A percentile compares a stretch with the other conserved stretches of the same genome.
Conservation (phyloP, 2,329 filamentous ascomycete species). For the Sporothrix phasma region DNA sequence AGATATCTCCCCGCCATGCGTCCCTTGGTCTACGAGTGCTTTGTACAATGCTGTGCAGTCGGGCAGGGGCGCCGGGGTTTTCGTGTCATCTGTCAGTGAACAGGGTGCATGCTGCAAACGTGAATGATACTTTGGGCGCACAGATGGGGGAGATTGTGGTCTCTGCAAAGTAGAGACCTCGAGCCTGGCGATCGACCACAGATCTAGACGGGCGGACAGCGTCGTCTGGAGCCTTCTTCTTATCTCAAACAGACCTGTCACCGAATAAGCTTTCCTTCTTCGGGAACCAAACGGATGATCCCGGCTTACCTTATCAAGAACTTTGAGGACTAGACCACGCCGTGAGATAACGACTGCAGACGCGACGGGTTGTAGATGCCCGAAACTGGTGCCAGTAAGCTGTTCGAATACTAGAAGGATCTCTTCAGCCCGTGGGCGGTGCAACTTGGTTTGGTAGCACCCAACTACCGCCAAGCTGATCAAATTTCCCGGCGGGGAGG, state of each 20-base stretch:
- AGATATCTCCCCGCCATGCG: neutral
- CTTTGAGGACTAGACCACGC: neutral
- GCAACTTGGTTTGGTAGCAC: neutral
- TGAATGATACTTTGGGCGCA: neutral
- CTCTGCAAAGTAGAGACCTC: neutral
- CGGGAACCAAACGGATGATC: neutral
- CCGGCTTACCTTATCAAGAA: constrained; percentile 5
- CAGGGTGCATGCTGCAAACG: neutral
- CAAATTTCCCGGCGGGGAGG: neutral
- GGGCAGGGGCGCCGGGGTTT: neutral
- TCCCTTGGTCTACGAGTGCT: neutral
- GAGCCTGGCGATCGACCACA: neutral
- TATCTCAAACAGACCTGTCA: neutral
- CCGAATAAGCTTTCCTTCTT: neutral
- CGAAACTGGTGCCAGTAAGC: too few relatives aligned
- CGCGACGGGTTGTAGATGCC: neutral
- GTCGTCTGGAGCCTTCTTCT: neutral
- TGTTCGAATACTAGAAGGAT: too few relatives aligned
- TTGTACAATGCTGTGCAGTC: neutral
- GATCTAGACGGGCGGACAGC: neutral
- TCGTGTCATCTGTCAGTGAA: neutral
- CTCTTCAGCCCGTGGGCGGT: too few relatives aligned
- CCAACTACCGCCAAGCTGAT: neutral
- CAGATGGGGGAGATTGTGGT: neutral
- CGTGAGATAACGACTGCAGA: neutral